Percentiles rank a stretch among this genome's conserved stretches.
These are phyloP conservation scores for Annulohypoxylon moriforme DNA, from an alignment of 495 filamentous ascomycete genomes.

Conservation along the genomic window DNA sequence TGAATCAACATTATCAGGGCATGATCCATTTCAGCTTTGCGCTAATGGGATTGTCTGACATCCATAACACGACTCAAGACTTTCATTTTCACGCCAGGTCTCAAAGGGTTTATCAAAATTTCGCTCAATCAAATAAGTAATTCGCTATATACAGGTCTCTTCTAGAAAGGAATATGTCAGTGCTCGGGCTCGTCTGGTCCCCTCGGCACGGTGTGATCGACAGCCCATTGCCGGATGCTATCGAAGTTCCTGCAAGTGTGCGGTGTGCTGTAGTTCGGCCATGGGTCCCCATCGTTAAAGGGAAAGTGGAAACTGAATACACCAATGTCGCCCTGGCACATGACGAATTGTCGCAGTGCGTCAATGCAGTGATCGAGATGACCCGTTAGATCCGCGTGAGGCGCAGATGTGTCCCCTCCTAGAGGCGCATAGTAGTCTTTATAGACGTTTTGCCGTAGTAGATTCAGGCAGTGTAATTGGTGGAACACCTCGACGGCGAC, in stretches of 20 bases:
- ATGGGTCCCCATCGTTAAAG: constrained; percentile 55
- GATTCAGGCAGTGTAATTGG: constrained; percentile 66
- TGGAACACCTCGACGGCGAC: constrained; percentile 68
- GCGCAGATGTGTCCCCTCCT: constrained; percentile 52
- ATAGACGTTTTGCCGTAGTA: constrained; percentile 61
- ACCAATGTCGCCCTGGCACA: constrained; percentile 63
- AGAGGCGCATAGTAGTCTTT: constrained; percentile 60
- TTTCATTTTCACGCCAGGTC: background rate
- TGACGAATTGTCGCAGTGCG: constrained; percentile 60
- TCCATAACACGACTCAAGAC: constrained; percentile 1
- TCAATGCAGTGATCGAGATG: constrained; percentile 64
- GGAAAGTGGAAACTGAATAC: constrained; percentile 62
- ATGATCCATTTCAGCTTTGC: background rate
- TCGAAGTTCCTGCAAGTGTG: constrained; percentile 65
- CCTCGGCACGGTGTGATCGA: constrained; percentile 60
- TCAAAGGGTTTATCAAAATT: background rate
- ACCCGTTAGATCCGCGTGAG: constrained; percentile 45
- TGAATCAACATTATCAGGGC: background rate
- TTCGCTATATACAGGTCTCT: constrained; percentile 4
- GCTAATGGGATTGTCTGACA: background rate
- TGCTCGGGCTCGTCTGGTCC: constrained; percentile 46
- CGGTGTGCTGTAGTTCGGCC: constrained; percentile 61
- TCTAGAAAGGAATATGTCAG: constrained; percentile 19
- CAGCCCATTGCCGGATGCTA: constrained; percentile 59
- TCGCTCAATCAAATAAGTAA: constrained; percentile 14